phyloP scores from a whole-genome alignment of 306 rosid species.

The Carpinus fangiana region DNA sequence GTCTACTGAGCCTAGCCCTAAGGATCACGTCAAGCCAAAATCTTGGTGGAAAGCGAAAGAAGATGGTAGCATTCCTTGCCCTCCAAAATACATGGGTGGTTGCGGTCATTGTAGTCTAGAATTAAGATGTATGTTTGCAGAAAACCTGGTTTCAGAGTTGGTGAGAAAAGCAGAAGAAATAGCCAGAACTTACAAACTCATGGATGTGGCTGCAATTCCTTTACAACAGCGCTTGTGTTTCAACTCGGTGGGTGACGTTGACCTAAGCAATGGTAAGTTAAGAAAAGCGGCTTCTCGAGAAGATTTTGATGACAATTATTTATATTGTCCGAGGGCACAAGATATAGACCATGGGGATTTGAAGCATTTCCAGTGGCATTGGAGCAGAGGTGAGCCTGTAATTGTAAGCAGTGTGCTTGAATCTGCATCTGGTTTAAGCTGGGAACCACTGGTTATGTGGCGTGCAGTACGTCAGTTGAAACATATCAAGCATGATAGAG shows the following conservation, averaged over 20 bases:
- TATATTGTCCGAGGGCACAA: constrained; percentile 62
- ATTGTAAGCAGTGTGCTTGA: constrained; percentile 75
- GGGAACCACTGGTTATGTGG: constrained; percentile 98
- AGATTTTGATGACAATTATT: constrained; percentile 53
- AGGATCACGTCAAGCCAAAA: constrained; percentile 27
- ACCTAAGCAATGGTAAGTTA: constrained; percentile 9
- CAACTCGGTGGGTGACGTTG: constrained; percentile 17
- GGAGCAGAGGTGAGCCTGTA: constrained; percentile 86
- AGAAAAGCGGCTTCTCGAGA: constrained; percentile 71
- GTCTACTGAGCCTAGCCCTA: not conserved
- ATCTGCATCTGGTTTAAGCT: constrained; percentile 70
- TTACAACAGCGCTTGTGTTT: constrained; percentile 48
- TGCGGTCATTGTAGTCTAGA: constrained; percentile 56
- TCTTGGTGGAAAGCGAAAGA: constrained; percentile 52
- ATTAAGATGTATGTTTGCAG: constrained; percentile 47
- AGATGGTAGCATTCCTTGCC: constrained; percentile 74
- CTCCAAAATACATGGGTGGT: constrained; percentile 44
- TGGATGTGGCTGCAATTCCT: constrained; percentile 25
- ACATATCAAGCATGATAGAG: constrained; percentile 35
- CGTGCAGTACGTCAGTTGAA: constrained; percentile 74
- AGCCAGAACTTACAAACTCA: constrained; percentile 32
- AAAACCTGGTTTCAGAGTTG: constrained; percentile 42
- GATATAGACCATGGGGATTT: constrained; percentile 44
- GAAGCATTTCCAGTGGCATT: constrained; percentile 80
- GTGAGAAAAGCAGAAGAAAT: constrained; percentile 59